Evolutionary conservation across 371 early-diverging fungal genomes (phyloP), one percentile per base, ranked within the genome.

Genomic region (Parasitella parasitica): DNA sequence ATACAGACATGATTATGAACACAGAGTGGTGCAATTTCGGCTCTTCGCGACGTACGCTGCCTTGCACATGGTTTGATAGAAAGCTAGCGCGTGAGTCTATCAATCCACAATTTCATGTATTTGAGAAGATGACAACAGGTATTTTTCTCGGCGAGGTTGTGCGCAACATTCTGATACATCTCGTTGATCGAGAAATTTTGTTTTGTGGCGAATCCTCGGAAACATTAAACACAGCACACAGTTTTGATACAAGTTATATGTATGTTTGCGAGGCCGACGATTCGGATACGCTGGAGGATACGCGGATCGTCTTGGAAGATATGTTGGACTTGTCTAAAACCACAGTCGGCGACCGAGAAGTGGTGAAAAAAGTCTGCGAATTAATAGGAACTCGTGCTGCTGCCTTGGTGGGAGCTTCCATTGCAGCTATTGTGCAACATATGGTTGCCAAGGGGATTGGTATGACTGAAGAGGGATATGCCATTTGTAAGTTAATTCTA

Each of bases 51-150:
- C 67, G 86, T 35, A 76, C 79, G 28, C 77, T 97, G 18, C 96
- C 96, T 20, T 74, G 88, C 65, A 94, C 93, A 13, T 82, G 86
- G 81, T 94, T 91, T 72, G 98, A 97, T 78, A 70, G 81, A 60
- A 80, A 83, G 50, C 83, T 95, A 48, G 95, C 96, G 69, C 81
- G 88, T 39, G 85, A 84, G 58, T 89, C 94, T 18, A 68, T 80
- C 26, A 90, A 93, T 67, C 92, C 92, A 20, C 82, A 85, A 28
- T 78, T 85, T 69, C 95, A 95, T 71, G 85, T 89, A 39, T 94
- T 92, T 74, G 97, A 96, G 67, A 96, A 97, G 75, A 90, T 95
- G 91, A 89, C 95, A n/a, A 90, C 93, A n/a, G 97, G 97, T n/a
- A 86, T 93, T 63, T 96, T 94, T 71, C 71, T 97, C 39, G 96